phyloP scores from a whole-genome alignment of 176 grass and related monocot genomes.

The Oryza meridionalis region DNA sequence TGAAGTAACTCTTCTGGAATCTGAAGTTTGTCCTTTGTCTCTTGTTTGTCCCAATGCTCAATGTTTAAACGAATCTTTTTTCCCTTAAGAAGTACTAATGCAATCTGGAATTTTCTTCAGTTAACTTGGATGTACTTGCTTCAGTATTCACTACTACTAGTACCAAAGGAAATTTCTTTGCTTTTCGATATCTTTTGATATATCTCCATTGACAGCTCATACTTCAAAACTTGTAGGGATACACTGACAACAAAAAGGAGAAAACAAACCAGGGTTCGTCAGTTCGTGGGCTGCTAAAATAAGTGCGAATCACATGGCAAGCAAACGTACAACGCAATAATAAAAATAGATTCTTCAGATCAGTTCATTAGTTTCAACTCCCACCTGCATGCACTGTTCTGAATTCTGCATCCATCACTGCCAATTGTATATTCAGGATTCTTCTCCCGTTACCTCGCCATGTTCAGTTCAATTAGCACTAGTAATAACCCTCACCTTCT shows the following conservation, averaged over 20 bases:
- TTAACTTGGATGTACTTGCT: slow-evolving; percentile 7
- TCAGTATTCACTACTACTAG: neutral
- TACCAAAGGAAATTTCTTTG: neutral
- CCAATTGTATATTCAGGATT: slow-evolving; percentile 28
- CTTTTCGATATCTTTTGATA: neutral
- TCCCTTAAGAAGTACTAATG: neutral
- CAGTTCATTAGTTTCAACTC: slow-evolving; percentile 34
- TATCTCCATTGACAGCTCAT: too few species aligned
- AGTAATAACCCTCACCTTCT: slow-evolving; percentile 2
- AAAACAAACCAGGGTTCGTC: neutral
- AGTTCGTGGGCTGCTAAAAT: slow-evolving; percentile 9
- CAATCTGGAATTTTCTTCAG: neutral
- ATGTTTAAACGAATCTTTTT: slow-evolving; percentile 22
- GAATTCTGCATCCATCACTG: slow-evolving; percentile 24
- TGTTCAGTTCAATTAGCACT: slow-evolving; percentile 33
- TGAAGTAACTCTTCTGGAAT: neutral
- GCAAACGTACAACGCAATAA: neutral
- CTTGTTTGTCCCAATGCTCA: neutral
- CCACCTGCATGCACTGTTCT: slow-evolving; percentile 30
- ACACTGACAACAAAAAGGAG: too few species aligned
- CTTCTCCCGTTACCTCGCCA: slow-evolving; percentile 29
- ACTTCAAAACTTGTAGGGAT: too few species aligned
- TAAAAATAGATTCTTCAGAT: slow-evolving; percentile 37
- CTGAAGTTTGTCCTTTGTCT: neutral
- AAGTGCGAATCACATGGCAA: slow-evolving; percentile 32